These are phyloP conservation scores for Cryptosporidium ryanae DNA, from an alignment of 169 alveolate genomes.

Conservation along the genomic window DNA sequence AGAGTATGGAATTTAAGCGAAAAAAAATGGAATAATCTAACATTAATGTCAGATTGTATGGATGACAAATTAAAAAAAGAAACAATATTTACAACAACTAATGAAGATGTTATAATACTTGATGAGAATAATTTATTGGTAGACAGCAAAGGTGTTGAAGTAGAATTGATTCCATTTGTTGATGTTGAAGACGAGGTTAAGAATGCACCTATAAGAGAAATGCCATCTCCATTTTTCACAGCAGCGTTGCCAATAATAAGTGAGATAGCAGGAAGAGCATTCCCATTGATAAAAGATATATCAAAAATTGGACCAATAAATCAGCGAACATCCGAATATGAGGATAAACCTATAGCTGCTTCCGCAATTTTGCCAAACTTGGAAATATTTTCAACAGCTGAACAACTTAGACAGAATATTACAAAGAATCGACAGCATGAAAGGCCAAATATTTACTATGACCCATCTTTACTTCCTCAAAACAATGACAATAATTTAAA, in stretches of 20 bases:
- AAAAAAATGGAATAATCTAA: slow-evolving; percentile 37
- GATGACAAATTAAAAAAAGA: neutral
- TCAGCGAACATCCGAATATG: neutral
- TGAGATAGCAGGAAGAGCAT: slow-evolving; percentile 43
- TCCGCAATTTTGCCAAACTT: slow-evolving; percentile 64
- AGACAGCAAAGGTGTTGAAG: neutral
- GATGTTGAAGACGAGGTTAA: slow-evolving; percentile 35
- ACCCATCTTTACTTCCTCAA: slow-evolving; percentile 42
- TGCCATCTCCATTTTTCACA: slow-evolving; percentile 69
- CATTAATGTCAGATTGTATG: neutral
- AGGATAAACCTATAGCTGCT: slow-evolving; percentile 7
- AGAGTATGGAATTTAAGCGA: slow-evolving; percentile 57
- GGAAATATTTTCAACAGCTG: slow-evolving; percentile 58
- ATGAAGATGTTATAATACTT: neutral
- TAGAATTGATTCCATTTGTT: slow-evolving; percentile 28
- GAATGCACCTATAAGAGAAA: slow-evolving; percentile 48
- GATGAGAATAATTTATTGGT: neutral
- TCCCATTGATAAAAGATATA: slow-evolving; percentile 47
- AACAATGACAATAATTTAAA: neutral
- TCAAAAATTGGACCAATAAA: slow-evolving; percentile 11
- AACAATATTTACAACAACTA: slow-evolving; percentile 25
- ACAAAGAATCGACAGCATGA: slow-evolving; percentile 17
- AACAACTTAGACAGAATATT: slow-evolving; percentile 42
- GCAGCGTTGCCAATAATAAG: slow-evolving; percentile 57
- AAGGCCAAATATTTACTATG: slow-evolving; percentile 49